Evolutionary conservation across 148 eudicot genomes (phyloP).

Genomic region (Nepenthes mirabilis): DNA sequence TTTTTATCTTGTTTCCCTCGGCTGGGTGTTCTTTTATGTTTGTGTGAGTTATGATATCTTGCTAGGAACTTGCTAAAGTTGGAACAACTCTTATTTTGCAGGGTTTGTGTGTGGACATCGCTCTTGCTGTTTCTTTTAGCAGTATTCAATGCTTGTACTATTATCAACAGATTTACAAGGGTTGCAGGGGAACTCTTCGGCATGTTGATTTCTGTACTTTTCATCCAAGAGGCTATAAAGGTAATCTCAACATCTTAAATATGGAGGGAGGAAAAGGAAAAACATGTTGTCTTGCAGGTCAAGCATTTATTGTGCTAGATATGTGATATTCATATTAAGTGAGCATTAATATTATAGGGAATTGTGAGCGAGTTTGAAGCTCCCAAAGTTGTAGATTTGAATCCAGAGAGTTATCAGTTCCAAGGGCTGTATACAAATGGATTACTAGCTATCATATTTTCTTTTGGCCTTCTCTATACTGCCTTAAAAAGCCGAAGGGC

Average conservation of each 20-base stretch:
- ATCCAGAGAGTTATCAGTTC: constrained; percentile 22
- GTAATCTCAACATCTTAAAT: constrained; percentile 10
- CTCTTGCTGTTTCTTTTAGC: constrained; percentile 41
- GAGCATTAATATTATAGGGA: constrained; percentile 19
- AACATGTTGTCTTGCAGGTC: neutral
- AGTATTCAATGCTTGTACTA: constrained; percentile 36
- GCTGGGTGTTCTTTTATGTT: neutral
- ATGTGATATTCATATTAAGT: no score
- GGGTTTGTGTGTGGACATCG: constrained; percentile 71
- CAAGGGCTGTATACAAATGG: constrained; percentile 67
- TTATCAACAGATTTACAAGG: constrained; percentile 51
- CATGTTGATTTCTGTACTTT: constrained; percentile 59
- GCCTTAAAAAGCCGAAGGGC: constrained; percentile 53
- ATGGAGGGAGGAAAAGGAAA: neutral
- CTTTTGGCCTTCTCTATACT: constrained; percentile 48
- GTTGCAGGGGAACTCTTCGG: constrained; percentile 63
- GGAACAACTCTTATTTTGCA: constrained; percentile 4
- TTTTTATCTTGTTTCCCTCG: neutral
- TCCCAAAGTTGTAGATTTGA: constrained; percentile 25
- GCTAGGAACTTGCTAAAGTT: neutral
- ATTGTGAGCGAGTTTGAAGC: constrained; percentile 36
- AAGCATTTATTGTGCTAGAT: neutral
- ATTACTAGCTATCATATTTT: constrained; percentile 47
- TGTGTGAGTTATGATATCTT: neutral
- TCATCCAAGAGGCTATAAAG: constrained; percentile 64